Base-by-base conservation (phyloP, 2,329 filamentous ascomycete genomes). In the Fusarium continuum region DNA sequence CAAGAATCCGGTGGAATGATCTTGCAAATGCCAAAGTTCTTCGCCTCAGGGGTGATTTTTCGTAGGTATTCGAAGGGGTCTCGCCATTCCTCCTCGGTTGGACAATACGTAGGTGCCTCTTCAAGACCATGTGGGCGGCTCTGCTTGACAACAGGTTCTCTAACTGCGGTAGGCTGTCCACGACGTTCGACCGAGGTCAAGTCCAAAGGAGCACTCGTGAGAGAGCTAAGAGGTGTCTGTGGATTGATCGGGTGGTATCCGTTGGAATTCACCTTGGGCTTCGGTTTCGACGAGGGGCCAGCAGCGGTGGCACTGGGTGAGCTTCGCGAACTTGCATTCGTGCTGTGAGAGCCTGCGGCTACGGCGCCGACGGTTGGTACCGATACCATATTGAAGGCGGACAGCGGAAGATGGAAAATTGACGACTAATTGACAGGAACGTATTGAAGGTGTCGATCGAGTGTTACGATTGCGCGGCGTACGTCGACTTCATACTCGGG, bases 31-130 rank as follows among this genome's bases (percentile, higher is more conserved):
- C 95, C 95, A 77, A 91, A 98, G 70, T 93, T 88, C 66, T 84
- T 86, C 20, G 92, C 95, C 74, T 97, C 93, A 2, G 92, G 88
- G 1, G 89, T 83, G 68, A 99, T 97, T 77, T 94, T 97, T 74
- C 89, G 89, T 70, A 99, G 93, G 73, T 97, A 99, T 70, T 91
- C 91, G 73, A 97, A 88, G 0, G 95, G 95, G 71, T 99, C 93
- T 72, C 90, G 92, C 83, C 95, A 99, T 76, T 99, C 93, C 69
- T 97, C 93, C 68, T 92, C 89, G 0, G 92, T 97, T 26, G 95
- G 95, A 64, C 88, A 85, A 76, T 92, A 99, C 6, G 92, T 95
- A 3, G 94, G 94, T 23, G 95, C 94, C 74, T 98, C 94, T 65
- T 91, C 85, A 35, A 99, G 84, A 36, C 89, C 92, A 77, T 96